A percentile compares a stretch with the other conserved stretches of the same genome.
phyloP scores from a whole-genome alignment of 192 early-diverging fungal genomes.

The Mortierella claussenii region DNA sequence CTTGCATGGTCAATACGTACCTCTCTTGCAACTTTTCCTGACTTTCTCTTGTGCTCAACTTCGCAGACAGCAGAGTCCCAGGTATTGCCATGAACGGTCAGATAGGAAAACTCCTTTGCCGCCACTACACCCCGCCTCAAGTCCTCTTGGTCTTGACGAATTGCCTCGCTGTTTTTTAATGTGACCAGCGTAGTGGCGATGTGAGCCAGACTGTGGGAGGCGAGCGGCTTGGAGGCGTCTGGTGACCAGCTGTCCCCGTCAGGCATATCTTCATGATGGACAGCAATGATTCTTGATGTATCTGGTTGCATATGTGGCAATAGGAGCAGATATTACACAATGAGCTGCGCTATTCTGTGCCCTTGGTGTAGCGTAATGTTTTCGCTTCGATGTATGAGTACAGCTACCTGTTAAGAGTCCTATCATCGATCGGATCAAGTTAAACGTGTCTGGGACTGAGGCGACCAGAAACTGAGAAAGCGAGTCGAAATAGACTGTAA shows the following conservation, averaged over 20 bases:
- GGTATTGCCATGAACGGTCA: slow-evolving; percentile 34
- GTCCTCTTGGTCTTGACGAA: slow-evolving; percentile 38
- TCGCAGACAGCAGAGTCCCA: slow-evolving; percentile 51
- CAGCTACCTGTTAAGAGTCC: slow-evolving; percentile 21
- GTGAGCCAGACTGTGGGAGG: slow-evolving; percentile 41
- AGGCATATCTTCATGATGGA: slow-evolving; percentile 56
- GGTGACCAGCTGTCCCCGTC: slow-evolving; percentile 30
- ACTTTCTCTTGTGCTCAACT: slow-evolving; percentile 54
- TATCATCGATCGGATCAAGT: slow-evolving; percentile 46
- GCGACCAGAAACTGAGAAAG: slow-evolving; percentile 28
- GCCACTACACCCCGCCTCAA: slow-evolving; percentile 3
- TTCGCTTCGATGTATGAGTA: background rate
- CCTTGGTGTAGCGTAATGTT: background rate
- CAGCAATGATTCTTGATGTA: slow-evolving; percentile 43
- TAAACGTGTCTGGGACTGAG: slow-evolving; percentile 45
- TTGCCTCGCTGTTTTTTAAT: slow-evolving; percentile 44
- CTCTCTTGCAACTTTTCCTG: slow-evolving; percentile 55
- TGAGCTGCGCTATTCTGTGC: background rate
- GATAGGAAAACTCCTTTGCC: slow-evolving; percentile 29
- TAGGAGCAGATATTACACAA: background rate
- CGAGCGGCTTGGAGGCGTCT: slow-evolving; percentile 32
- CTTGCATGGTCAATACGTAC: too few species aligned
- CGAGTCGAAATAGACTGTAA: slow-evolving; percentile 46
- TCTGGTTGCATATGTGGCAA: too few species aligned
- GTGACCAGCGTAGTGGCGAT: slow-evolving; percentile 49